phyloP scores from a whole-genome alignment of 129 eudicot species.

The Flaveria linearis region DNA sequence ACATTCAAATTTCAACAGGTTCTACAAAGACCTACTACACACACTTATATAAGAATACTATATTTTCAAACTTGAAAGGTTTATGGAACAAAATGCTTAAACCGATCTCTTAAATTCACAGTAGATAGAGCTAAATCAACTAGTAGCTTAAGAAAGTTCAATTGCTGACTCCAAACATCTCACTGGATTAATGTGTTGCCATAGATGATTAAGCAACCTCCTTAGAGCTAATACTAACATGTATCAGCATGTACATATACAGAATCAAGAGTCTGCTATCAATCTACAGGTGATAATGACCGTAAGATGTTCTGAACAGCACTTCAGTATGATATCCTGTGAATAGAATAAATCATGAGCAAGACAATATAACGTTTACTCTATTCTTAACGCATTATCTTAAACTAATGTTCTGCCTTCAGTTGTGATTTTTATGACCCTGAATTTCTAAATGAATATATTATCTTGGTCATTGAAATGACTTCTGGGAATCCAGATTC shows the following conservation, averaged over 20 bases:
- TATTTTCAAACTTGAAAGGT: not conserved
- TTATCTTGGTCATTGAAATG: not conserved
- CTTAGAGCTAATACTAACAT: not conserved
- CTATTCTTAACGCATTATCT: not conserved
- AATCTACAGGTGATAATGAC: not conserved
- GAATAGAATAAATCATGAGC: not conserved
- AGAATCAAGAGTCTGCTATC: not conserved
- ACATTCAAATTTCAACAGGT: not conserved
- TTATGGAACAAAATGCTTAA: not conserved
- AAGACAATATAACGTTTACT: not conserved
- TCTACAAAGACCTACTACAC: too few species aligned
- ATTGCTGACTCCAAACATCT: not conserved
- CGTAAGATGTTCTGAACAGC: not conserved
- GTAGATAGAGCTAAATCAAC: constrained; percentile 18
- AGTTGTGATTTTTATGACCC: not conserved
- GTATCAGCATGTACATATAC: not conserved
- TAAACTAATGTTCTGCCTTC: not conserved
- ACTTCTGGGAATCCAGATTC: not conserved
- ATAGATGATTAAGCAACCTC: constrained; percentile 18
- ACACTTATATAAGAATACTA: too few species aligned
- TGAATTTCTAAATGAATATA: not conserved
- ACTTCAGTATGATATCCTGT: not conserved
- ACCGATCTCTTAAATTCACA: not conserved
- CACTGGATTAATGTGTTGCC: not conserved
- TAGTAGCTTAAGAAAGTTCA: constrained; percentile 5